A percentile compares a stretch with the other conserved stretches of the same genome.
phyloP scores from a whole-genome alignment of 2,329 filamentous ascomycete genomes.

The Penicillium verrucosum region DNA sequence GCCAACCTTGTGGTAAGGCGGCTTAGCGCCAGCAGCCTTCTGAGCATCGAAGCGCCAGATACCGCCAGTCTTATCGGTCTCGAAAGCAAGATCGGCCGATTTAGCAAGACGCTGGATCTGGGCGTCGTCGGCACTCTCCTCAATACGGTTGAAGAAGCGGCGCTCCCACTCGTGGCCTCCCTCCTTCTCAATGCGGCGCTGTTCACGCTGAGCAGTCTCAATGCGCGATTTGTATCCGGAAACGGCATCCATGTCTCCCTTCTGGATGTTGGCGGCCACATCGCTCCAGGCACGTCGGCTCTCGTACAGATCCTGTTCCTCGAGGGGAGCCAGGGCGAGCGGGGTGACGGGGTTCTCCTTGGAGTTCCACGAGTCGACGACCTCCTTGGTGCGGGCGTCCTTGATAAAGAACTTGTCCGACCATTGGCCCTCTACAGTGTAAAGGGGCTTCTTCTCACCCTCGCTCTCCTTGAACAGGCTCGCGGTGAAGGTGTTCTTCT shows the following conservation, averaged over 20 bases:
- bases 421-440: slow-evolving; percentile 89
- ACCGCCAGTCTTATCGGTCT: slow-evolving; percentile 65
- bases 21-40: slow-evolving; percentile 46
- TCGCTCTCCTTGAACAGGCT: slow-evolving; percentile 65
- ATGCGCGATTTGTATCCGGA: slow-evolving; percentile 80
- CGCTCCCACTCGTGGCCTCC: slow-evolving; percentile 76
- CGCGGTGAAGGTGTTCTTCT: slow-evolving; percentile 88
- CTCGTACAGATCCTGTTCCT: slow-evolving; percentile 82
- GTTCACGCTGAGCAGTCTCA: slow-evolving; percentile 79
- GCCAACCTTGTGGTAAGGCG: slow-evolving; percentile 44
- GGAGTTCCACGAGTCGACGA: slow-evolving; percentile 61
- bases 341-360: slow-evolving; percentile 59
- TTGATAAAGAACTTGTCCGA: slow-evolving; percentile 77
- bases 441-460: slow-evolving; percentile 66
- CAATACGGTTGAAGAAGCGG: slow-evolving; percentile 66
- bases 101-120: slow-evolving; percentile 45
- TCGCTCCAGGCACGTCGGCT: slow-evolving; percentile 83
- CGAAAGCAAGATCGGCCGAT: slow-evolving; percentile 46
- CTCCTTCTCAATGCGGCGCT: slow-evolving; percentile 69
- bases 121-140: slow-evolving; percentile 35
- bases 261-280: slow-evolving; percentile 75
- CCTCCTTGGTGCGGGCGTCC: slow-evolving; percentile 55
- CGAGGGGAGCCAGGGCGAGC: slow-evolving; percentile 67
- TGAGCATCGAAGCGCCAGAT: slow-evolving; percentile 65
- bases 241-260: slow-evolving; percentile 79